Conservation (phyloP, 2,329 filamentous ascomycete genomes). For the Stemphylium vesicarium region DNA sequence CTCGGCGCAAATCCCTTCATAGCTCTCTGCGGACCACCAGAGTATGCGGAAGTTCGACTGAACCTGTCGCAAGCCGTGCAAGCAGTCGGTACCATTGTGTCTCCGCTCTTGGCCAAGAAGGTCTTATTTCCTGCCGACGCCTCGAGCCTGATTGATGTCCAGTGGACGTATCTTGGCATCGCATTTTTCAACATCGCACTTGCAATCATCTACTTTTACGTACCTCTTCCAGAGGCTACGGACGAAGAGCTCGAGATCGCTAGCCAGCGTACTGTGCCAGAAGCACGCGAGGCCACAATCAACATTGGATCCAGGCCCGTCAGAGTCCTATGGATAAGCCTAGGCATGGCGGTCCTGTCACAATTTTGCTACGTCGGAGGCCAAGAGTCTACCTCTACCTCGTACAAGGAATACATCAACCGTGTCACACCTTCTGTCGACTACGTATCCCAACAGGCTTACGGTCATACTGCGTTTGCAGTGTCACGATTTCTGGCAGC, state of each 20-base stretch:
- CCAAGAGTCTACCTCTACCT: conserved; percentile 63
- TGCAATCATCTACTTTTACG: conserved; percentile 66
- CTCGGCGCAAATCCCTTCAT: conserved; percentile 68
- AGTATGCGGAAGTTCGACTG: conserved; percentile 65
- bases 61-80: conserved; percentile 68
- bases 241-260: conserved; percentile 65
- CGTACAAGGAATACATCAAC: conserved; percentile 54
- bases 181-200: conserved; percentile 65
- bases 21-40: conserved; percentile 64
- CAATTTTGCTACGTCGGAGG: conserved; percentile 67
- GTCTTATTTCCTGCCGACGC: conserved; percentile 62
- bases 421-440: conserved; percentile 49
- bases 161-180: conserved; percentile 70
- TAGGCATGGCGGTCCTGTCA: conserved; percentile 60
- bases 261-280: conserved; percentile 51
- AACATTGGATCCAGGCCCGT: conserved; percentile 48
- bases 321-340: conserved; percentile 62
- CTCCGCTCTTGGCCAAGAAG: conserved; percentile 64
- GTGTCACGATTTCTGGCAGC: conserved; percentile 64
- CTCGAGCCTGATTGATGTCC: conserved; percentile 63
- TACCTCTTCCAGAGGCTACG: conserved; percentile 67
- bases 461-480: conserved; percentile 65
- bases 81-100: conserved; percentile 65
- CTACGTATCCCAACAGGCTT: conserved; percentile 54
- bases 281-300: conserved; percentile 51